phyloP scores from a whole-genome alignment of 495 filamentous ascomycete genomes.

The Neurospora tetraspora region DNA sequence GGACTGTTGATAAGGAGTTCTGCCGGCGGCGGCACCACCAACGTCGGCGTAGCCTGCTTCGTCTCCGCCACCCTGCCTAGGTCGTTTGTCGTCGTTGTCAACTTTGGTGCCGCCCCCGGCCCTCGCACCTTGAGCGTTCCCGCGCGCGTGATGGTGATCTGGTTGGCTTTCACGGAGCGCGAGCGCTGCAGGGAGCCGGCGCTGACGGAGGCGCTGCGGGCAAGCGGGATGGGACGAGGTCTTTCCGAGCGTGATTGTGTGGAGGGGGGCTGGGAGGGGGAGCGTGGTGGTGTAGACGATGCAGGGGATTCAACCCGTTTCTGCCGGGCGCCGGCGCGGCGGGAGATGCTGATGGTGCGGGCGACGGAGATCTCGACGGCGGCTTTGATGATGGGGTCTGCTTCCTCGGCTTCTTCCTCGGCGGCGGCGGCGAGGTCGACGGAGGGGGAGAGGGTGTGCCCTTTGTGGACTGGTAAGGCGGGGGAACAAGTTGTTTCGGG shows the following conservation, averaged over 20 bases:
- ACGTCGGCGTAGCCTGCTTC: constrained; percentile 24
- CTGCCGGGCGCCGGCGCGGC: constrained; percentile 9
- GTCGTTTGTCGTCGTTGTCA: constrained; percentile 10
- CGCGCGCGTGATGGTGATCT: not conserved
- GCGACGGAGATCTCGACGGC: constrained; percentile 50
- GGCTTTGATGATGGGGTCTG: constrained; percentile 28
- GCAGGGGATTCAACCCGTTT: not conserved
- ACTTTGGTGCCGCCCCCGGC: constrained; percentile 11
- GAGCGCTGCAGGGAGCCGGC: constrained; percentile 2
- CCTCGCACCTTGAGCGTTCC: not conserved
- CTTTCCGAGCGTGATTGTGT: constrained; percentile 13
- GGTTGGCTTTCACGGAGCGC: constrained; percentile 3
- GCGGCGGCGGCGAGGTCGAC: constrained; percentile 11
- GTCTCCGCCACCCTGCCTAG: constrained; percentile 27
- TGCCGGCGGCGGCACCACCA: constrained; percentile 17
- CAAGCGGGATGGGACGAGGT: constrained; percentile 1
- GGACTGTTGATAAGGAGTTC: not conserved
- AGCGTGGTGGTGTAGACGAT: constrained; percentile 16
- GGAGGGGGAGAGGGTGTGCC: constrained; percentile 17
- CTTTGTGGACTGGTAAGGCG: constrained; percentile 18
- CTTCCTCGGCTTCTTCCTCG: constrained; percentile 17
- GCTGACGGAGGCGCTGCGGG: constrained; percentile 1
- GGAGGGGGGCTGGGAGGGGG: constrained; percentile 32
- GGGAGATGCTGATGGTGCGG: constrained; percentile 47
- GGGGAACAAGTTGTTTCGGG: constrained; percentile 5